Percentiles rank a stretch among this genome's conserved stretches.
phyloP scores from a whole-genome alignment of 495 filamentous ascomycete species.

The Penicillium subrubescens region DNA sequence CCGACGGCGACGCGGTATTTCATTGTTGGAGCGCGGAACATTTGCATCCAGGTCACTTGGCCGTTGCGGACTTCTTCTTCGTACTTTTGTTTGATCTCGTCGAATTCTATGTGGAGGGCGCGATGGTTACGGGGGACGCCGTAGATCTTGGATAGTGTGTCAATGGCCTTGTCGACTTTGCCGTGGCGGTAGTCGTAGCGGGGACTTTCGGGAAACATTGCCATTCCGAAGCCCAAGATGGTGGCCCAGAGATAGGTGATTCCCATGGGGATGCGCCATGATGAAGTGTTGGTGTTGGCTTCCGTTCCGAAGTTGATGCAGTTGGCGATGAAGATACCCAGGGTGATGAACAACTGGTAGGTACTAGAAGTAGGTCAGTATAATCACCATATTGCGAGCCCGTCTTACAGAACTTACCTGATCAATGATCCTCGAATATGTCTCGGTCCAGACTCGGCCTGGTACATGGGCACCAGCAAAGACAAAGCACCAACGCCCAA shows the following conservation, averaged over 20 bases:
- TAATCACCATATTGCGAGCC: background rate
- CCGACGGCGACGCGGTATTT: conserved; percentile 66
- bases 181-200: conserved; percentile 68
- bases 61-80: conserved; percentile 53
- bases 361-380: conserved; percentile 24
- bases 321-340: conserved; percentile 79
- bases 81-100: conserved; percentile 62
- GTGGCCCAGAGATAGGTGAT: conserved; percentile 73
- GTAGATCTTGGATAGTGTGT: conserved; percentile 67
- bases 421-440: conserved; percentile 67
- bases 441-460: conserved; percentile 64
- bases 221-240: conserved; percentile 67
- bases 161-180: conserved; percentile 60
- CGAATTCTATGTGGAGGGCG: conserved; percentile 65
- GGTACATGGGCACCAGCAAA: conserved; percentile 71
- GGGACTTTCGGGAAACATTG: conserved; percentile 72
- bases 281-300: conserved; percentile 38
- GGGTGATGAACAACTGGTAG: conserved; percentile 86
- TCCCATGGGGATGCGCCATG: conserved; percentile 82
- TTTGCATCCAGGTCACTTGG: conserved; percentile 33
- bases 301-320: conserved; percentile 80
- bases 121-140: conserved; percentile 63
- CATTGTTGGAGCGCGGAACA: conserved; percentile 69
- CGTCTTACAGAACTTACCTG: conserved; percentile 34
- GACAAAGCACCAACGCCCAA: conserved; percentile 68